Conservation (phyloP, 2,329 filamentous ascomycete genomes). For the Diplocarpon mali region DNA sequence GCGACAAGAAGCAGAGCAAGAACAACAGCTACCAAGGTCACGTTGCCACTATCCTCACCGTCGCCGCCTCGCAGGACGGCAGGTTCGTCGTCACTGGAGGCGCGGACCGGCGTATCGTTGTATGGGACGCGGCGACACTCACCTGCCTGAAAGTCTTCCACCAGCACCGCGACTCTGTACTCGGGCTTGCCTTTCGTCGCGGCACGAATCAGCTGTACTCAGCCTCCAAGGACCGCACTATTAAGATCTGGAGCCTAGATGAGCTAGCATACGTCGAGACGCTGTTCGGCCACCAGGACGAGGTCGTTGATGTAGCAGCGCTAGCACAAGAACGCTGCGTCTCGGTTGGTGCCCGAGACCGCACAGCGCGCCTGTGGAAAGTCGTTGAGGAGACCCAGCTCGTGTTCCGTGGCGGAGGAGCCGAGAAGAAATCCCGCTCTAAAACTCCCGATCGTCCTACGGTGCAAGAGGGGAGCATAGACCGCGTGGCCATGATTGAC, state of each 20-base stretch:
- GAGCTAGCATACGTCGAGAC: slow-evolving; percentile 93
- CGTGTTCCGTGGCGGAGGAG: slow-evolving; percentile 79
- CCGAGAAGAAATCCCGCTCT: slow-evolving; percentile 39
- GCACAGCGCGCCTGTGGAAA: slow-evolving; percentile 90
- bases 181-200: slow-evolving; percentile 72
- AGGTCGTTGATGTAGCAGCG: slow-evolving; percentile 73
- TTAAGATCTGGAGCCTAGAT: slow-evolving; percentile 91
- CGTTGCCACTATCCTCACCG: slow-evolving; percentile 65
- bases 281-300: slow-evolving; percentile 89
- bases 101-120: slow-evolving; percentile 69
- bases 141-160: slow-evolving; percentile 72
- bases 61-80: slow-evolving; percentile 81
- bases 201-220: slow-evolving; percentile 90
- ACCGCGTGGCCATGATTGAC: slow-evolving; percentile 82
- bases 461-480: slow-evolving; percentile 68
- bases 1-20: slow-evolving; percentile 45
- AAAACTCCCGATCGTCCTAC: slow-evolving; percentile 26
- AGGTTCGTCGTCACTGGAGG: slow-evolving; percentile 88
- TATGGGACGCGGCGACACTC: slow-evolving; percentile 76
- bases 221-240: slow-evolving; percentile 78
- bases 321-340: slow-evolving; percentile 81
- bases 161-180: slow-evolving; percentile 86
- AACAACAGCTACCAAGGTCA: slow-evolving; percentile 66
- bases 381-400: slow-evolving; percentile 91
- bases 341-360: slow-evolving; percentile 80